Base-by-base conservation (phyloP, 2,329 filamentous ascomycete species). In the Microdochium paspali region DNA sequence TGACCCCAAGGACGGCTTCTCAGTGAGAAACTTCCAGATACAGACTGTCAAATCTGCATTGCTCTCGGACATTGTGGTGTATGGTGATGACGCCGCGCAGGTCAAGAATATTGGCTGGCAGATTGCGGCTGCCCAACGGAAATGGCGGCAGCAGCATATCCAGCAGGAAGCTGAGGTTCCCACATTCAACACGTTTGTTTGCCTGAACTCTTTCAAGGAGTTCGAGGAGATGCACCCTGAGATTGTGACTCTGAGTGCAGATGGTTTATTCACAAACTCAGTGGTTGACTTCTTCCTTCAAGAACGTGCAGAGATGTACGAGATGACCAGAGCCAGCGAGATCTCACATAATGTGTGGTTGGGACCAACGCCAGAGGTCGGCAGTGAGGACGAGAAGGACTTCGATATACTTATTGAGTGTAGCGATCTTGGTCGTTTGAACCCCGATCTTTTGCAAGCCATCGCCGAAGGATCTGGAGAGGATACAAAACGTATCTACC, bases 21-120 rank as follows among this genome's bases (percentile, higher is more conserved):
- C 89, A 4, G 90, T 97, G 40, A 82, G 93, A 43, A 97, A 97
- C 64, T 98, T 98, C 61, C 91, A 97, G 58, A 97, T 97, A 32
- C 93, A 98, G 65, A 79, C 87, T 0, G 86, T 86, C 49, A 98
- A 98, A 64, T 72, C 87, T 54, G 90, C 90, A 47, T 80, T 86
- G 54, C 79, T 93, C 9, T 96, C 90, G 1, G 93, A 98, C 62
- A 88, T 98, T 53, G 77, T 98, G 35, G 79, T 98, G 1, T 98
- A 98, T 61, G 89, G 89, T 12, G 85, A 91, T 47, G 79, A 88
- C 53, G 68, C 72, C 31, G 74, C 73, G 2, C 67, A 77, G 24
- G 76, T 79, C 43, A 74, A 78, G 46, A 82, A 83, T 48, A 69
- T 95, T 21, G 79, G 62, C 56, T 86, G 67, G 75, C 80, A 69